Evolutionary conservation across 2,329 filamentous ascomycete genomes (phyloP), one percentile per base, ranked within the genome.

Genomic region (Pseudocercospora fijiensis): DNA sequence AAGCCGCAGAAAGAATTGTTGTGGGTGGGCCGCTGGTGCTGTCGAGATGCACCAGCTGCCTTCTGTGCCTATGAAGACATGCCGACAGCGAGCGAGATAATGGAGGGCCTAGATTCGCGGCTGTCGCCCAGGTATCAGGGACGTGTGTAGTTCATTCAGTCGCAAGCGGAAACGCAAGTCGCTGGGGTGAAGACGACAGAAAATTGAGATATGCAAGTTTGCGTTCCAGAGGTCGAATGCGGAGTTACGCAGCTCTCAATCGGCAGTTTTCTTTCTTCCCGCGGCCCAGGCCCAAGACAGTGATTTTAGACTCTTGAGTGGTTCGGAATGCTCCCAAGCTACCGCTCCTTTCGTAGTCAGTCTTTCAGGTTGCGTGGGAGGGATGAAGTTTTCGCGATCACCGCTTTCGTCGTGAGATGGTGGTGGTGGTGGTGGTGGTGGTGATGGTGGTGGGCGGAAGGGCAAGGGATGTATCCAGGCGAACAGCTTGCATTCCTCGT

Each of bases 271-370:
- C 60, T 45, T 67, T 20, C 60, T 47, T 65, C 45, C 63, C 63
- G 63, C 58, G 60, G 65, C 60, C 65, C 61, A 65, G 60, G 65
- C 60, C 65, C 61, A 65, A 56, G 49, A 43, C 30, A 20, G 43
- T 58, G 62, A 47, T 51, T 49, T 47, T 52, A 52, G 49, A 52
- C 49, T 52, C 49, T 52, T 52, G 49, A 52, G 24, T 52, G 49
- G 49, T 52, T 52, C 49, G 49, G 24, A 52, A 28, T 52, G 22
- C 24, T 22, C 9, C 49, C 49, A 24, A 28, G 24, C 13, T 52
- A n/a, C 33, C 4, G 33, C 33, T 37, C 33, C 13, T 16, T 7
- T 52, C 8, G 24, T n/a, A 11, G 20, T 16, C 24, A 26, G 20
- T 26, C 3, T 11, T 27, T 27, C 20, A 22, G 16, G 20, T 6